Evolutionary conservation across 768 basidiomycete species (phyloP), one percentile per base, ranked within the genome.

Genomic region (Lactifluus piperatus): DNA sequence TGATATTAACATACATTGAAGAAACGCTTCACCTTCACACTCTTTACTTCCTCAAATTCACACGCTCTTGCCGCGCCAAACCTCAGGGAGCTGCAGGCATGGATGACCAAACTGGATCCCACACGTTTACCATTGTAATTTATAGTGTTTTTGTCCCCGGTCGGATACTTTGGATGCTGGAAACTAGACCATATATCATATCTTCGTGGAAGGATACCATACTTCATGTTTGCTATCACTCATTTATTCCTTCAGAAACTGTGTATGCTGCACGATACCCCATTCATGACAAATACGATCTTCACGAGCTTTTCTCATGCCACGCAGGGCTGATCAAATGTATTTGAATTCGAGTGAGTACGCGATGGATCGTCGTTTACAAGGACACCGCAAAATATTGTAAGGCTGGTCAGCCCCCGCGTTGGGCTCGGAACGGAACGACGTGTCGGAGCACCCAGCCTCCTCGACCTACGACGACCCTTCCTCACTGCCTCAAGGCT

Each of bases 31-130:
- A 87, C 86, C 14, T 94, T 97, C 72, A 93, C 91, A 13, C 79
- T 97, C 32, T 95, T 94, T 72, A 94, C 94, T 2, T 79, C 90
- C 13, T 89, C 90, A 8, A 95, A 97, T 71, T 94, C 93, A 26
- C 87, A 94, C 73, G 91, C 90, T 37, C 78, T 97, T 10, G 86
- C 89, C 9, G 91, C 93, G 34, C 81, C 86, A 3, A 90, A 77
- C 67, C 72, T 77, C 58, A 94, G 90, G 74, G 94, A 97, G 67
- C 77, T 92, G 58, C 83, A 83, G 59, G 81, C 84, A 68, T 97
- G 94, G 94, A 85, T 81, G 66, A 75, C 79, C 60, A 91, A 89
- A 71, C 75, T 94, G 65, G 91, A 93, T 71, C 91, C 91, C 52
- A 91, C 88, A 67, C 81, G 87, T 67, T 36, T 62, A 37, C 55